Evolutionary conservation across 1,284 basidiomycete species (phyloP).

Genomic region (Takashimella tepidaria): DNA sequence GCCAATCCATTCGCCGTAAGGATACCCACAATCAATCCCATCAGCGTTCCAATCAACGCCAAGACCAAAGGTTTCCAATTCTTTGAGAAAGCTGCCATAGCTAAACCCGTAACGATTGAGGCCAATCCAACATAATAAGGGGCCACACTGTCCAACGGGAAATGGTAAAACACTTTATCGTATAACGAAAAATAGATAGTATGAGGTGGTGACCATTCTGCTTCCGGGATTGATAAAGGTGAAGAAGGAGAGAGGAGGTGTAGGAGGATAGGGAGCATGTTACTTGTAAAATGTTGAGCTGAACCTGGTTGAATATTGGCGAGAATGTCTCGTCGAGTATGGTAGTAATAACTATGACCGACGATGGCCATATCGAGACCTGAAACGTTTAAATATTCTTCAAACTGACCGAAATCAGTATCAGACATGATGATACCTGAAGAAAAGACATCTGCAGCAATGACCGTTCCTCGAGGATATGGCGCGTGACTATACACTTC

Average conservation of each 20-base stretch:
- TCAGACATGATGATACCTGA: slow-evolving; percentile 88
- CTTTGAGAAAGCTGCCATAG: slow-evolving; percentile 35
- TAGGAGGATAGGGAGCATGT: slow-evolving; percentile 73
- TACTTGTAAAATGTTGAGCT: slow-evolving; percentile 83
- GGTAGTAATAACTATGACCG: slow-evolving; percentile 82
- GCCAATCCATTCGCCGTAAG: slow-evolving; percentile 69
- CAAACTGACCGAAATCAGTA: slow-evolving; percentile 92
- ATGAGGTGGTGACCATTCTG: slow-evolving; percentile 40
- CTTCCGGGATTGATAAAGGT: slow-evolving; percentile 25
- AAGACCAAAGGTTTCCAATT: slow-evolving; percentile 44
- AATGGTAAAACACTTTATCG: slow-evolving; percentile 62
- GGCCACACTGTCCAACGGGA: slow-evolving; percentile 66
- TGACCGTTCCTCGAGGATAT: slow-evolving; percentile 80
- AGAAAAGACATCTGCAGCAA: slow-evolving; percentile 90
- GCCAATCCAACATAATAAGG: slow-evolving; percentile 58
- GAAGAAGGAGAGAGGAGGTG: slow-evolving; percentile 59
- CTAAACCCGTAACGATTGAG: slow-evolving; percentile 49
- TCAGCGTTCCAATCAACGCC: slow-evolving; percentile 55
- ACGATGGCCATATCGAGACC: slow-evolving; percentile 90
- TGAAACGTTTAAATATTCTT: slow-evolving; percentile 79
- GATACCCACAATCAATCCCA: slow-evolving; percentile 50
- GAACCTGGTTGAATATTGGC: slow-evolving; percentile 35
- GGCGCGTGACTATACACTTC: slow-evolving; percentile 82
- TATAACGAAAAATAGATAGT: slow-evolving; percentile 68
- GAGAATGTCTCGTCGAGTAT: slow-evolving; percentile 60